Conservation (phyloP, 2,329 filamentous ascomycete genomes). For the Fusarium multiceps region DNA sequence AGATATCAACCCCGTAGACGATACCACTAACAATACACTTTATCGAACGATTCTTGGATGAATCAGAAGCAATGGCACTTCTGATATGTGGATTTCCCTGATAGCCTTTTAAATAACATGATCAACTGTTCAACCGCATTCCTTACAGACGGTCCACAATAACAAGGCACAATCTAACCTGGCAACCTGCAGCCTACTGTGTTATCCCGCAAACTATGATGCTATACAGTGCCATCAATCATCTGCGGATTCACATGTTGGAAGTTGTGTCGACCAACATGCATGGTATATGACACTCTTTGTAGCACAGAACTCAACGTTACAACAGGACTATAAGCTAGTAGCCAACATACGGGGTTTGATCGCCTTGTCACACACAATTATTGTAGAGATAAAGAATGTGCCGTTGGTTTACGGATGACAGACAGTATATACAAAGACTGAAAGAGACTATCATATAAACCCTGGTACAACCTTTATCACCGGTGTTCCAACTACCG, state of each 20-base stretch:
- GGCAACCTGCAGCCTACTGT: background rate
- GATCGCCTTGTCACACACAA: background rate
- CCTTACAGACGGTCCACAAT: background rate
- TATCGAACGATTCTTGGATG: background rate
- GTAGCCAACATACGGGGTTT: background rate
- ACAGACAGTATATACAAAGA: background rate
- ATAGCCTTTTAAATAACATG: background rate
- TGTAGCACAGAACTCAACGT: slow-evolving; percentile 20
- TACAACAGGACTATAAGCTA: slow-evolving; percentile 9
- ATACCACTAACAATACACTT: background rate
- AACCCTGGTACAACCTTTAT: slow-evolving; percentile 3
- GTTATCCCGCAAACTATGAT: background rate
- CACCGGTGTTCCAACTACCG: background rate
- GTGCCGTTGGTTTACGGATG: background rate
- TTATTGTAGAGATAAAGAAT: background rate
- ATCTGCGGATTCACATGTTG: background rate
- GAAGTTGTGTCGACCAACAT: background rate
- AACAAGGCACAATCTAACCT: background rate
- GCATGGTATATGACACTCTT: background rate
- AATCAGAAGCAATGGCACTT: background rate
- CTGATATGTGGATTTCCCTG: background rate
- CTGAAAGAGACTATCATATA: background rate
- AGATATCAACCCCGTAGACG: background rate
- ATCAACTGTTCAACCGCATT: background rate
- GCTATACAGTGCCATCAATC: slow-evolving; percentile 3